Evolutionary conservation across 371 early-diverging fungal species (phyloP).

Genomic region (Mortierella sp.): DNA sequence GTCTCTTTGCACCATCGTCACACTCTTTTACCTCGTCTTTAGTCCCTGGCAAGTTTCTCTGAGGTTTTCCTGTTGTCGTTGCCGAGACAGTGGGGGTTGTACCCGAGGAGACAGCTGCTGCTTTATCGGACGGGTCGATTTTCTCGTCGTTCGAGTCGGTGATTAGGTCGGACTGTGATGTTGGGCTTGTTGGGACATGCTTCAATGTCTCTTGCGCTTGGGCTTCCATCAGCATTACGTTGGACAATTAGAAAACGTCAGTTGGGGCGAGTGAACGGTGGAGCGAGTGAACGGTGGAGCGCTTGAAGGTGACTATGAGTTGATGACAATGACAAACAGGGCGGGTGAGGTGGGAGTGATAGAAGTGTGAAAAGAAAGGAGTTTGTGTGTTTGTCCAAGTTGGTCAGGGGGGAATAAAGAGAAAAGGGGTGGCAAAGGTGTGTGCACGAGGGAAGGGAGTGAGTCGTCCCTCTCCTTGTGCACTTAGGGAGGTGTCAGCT

Average conservation of each 20-base stretch:
- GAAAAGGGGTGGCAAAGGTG: not conserved
- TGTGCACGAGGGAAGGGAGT: not conserved
- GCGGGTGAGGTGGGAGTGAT: not conserved
- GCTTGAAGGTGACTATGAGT: not conserved
- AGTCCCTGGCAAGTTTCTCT: constrained; percentile 56
- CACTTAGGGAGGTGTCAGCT: not conserved
- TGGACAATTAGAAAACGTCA: not conserved
- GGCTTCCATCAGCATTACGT: constrained; percentile 47
- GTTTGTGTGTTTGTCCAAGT: not conserved
- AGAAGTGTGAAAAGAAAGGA: not conserved
- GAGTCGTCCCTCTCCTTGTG: not conserved
- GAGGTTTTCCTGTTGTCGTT: constrained; percentile 13
- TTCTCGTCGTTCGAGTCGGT: constrained; percentile 1
- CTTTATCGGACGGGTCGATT: not conserved
- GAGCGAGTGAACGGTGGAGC: not conserved
- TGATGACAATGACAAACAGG: not conserved
- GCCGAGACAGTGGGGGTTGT: not conserved
- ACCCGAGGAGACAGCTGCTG: constrained; percentile 1
- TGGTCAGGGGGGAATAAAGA: not conserved
- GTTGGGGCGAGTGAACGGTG: not conserved
- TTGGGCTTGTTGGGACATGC: constrained; percentile 7
- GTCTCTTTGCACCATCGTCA: too few species aligned
- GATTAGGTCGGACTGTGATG: not conserved
- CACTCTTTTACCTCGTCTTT: constrained; percentile 46
- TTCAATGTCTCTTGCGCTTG: constrained; percentile 32